Percentiles rank a stretch among this genome's conserved stretches.
Conservation (phyloP, 2,329 filamentous ascomycete genomes). For the Xylariomycetidae sp. region DNA sequence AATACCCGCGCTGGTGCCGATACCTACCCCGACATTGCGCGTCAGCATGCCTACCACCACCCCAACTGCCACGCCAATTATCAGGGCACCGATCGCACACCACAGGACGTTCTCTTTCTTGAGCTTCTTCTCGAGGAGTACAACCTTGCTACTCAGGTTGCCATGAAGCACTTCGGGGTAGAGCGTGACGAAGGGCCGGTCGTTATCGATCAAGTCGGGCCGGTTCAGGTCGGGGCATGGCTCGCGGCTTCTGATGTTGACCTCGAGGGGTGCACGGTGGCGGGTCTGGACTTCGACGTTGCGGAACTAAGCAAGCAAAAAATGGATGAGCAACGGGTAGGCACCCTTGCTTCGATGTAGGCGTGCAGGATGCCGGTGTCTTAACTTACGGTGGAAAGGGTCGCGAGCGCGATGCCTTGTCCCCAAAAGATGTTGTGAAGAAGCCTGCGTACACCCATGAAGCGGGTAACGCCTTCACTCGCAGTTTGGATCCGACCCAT, state of each 20-base stretch:
- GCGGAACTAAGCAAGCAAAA: not conserved
- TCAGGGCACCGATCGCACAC: slow-evolving; percentile 8
- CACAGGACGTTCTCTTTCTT: slow-evolving; percentile 4
- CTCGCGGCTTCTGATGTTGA: slow-evolving; percentile 3
- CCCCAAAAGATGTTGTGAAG: too few relatives aligned
- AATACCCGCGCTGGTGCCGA: slow-evolving; percentile 4
- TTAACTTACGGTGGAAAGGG: too few relatives aligned
- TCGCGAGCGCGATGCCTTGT: too few relatives aligned
- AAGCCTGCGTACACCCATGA: too few relatives aligned
- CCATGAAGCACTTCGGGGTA: slow-evolving; percentile 3
- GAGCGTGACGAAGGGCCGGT: slow-evolving; percentile 2
- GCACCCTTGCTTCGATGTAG: not conserved
- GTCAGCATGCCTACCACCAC: slow-evolving; percentile 18
- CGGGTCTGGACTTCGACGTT: not conserved
- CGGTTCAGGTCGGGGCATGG: slow-evolving; percentile 4
- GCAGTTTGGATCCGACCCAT: too few relatives aligned
- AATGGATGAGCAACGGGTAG: not conserved
- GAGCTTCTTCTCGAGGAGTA: slow-evolving; percentile 5
- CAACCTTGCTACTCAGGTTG: slow-evolving; percentile 1
- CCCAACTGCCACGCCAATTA: slow-evolving; percentile 11
- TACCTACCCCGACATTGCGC: slow-evolving; percentile 2
- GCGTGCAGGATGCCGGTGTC: not conserved
- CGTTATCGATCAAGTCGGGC: slow-evolving; percentile 1
- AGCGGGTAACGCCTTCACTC: too few relatives aligned
- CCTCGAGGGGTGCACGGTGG: not conserved